Conservation (phyloP, 768 basidiomycete genomes). For the Phallus indusiatus region DNA sequence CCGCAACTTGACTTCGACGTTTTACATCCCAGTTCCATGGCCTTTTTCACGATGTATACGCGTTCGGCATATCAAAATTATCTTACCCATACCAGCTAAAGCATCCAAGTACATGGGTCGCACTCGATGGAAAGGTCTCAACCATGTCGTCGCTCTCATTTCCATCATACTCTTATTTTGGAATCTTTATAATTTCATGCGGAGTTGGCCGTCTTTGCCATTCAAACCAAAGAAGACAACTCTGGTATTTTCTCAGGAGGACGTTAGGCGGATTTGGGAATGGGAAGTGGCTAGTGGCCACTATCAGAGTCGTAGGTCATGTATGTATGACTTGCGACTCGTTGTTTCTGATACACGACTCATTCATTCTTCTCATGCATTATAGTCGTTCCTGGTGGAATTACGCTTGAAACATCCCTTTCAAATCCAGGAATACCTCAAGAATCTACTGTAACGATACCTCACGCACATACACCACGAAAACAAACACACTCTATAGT, state of each 20-base stretch:
- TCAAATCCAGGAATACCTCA: slow-evolving; percentile 70
- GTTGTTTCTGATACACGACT: background rate
- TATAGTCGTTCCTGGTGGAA: slow-evolving; percentile 48
- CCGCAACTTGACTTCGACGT: slow-evolving; percentile 44
- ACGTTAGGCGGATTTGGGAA: slow-evolving; percentile 85
- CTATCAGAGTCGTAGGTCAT: slow-evolving; percentile 72
- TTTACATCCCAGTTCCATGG: slow-evolving; percentile 32
- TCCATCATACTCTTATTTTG: slow-evolving; percentile 50
- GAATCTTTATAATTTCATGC: slow-evolving; percentile 33
- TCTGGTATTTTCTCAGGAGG: slow-evolving; percentile 64
- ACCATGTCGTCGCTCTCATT: slow-evolving; percentile 38
- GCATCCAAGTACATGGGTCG: slow-evolving; percentile 49
- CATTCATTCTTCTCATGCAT: slow-evolving; percentile 19
- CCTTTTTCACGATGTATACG: slow-evolving; percentile 2
- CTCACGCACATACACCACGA: slow-evolving; percentile 28
- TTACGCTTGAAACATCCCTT: slow-evolving; percentile 46
- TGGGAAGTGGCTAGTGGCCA: slow-evolving; percentile 95
- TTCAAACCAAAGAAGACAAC: slow-evolving; percentile 57
- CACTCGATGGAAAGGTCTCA: slow-evolving; percentile 44
- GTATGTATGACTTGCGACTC: slow-evolving; percentile 36
- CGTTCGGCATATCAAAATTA: slow-evolving; percentile 11
- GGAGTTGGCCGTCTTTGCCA: slow-evolving; percentile 42
- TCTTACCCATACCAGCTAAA: slow-evolving; percentile 51
- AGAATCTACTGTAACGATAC: slow-evolving; percentile 34
- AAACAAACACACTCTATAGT: slow-evolving; percentile 31